Conservation (phyloP, 495 filamentous ascomycete species). For the Daldinia childiae region DNA sequence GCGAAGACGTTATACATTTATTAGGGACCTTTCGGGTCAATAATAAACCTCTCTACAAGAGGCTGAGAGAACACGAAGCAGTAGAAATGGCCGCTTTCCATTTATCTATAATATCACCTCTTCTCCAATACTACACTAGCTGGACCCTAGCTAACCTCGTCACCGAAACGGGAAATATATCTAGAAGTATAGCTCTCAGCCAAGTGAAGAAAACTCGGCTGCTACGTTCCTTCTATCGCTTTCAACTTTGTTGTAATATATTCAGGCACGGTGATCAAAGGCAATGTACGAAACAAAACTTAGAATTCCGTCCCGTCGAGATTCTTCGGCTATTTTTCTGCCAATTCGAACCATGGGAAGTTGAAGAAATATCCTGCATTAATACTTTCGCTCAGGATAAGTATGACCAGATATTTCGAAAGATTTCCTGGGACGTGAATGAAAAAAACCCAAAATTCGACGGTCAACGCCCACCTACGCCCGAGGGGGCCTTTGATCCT, state of each 20-base stretch:
- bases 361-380: background rate
- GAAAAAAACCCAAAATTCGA: background rate
- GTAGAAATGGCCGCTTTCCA: too few species aligned
- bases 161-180: too few species aligned
- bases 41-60: background rate
- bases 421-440: background rate
- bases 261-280: too few species aligned
- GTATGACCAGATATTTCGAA: background rate
- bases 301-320: background rate
- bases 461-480: background rate
- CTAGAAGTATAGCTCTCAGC: too few species aligned
- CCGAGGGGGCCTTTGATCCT: background rate
- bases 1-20: too few species aligned
- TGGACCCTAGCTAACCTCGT: too few species aligned
- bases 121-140: too few species aligned
- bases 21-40: background rate
- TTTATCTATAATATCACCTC: too few species aligned
- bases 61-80: background rate
- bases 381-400: background rate
- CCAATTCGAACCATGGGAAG: background rate
- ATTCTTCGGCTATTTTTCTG: background rate
- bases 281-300: too few species aligned
- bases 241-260: too few species aligned
- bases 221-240: too few species aligned
- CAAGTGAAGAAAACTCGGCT: too few species aligned